Percentiles rank a stretch among this genome's conserved stretches.
phyloP scores from a whole-genome alignment of 148 eudicot genomes.

The Polygonum aviculare region DNA sequence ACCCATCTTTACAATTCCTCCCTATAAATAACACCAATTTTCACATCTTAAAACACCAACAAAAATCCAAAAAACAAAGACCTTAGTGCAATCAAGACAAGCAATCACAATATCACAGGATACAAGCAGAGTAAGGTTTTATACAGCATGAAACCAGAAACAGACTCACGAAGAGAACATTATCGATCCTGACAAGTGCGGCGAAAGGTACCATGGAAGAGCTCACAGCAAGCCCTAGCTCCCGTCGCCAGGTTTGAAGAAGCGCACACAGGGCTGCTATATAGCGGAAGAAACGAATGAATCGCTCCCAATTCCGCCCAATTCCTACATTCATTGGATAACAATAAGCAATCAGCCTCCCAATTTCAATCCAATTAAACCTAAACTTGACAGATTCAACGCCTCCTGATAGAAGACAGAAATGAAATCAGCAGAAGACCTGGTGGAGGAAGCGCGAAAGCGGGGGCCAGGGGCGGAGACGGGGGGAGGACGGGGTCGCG shows the following conservation, averaged over 20 bases:
- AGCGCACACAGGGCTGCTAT: slow-evolving; percentile 33
- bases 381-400: neutral
- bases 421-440: slow-evolving; percentile 24
- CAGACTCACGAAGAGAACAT: slow-evolving; percentile 70
- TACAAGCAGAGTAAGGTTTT: neutral
- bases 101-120: neutral
- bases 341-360: neutral
- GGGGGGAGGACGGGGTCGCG: slow-evolving; percentile 42
- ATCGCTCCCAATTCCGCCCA: slow-evolving; percentile 61
- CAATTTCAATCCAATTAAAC: neutral
- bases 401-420: neutral
- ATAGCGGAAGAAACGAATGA: slow-evolving; percentile 65
- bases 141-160: slow-evolving; percentile 23
- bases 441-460: slow-evolving; percentile 39
- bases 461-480: slow-evolving; percentile 29
- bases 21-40: slow-evolving; percentile 60
- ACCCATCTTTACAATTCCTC: slow-evolving; percentile 87
- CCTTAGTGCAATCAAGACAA: neutral
- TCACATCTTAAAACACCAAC: slow-evolving; percentile 26
- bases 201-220: slow-evolving; percentile 90
- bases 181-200: slow-evolving; percentile 97
- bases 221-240: slow-evolving; percentile 67
- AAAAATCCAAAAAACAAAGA: neutral
- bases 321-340: slow-evolving; percentile 31
- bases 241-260: slow-evolving; percentile 34